Conservation (phyloP, 2,329 filamentous ascomycete genomes). For the Rutstroemia sp. region DNA sequence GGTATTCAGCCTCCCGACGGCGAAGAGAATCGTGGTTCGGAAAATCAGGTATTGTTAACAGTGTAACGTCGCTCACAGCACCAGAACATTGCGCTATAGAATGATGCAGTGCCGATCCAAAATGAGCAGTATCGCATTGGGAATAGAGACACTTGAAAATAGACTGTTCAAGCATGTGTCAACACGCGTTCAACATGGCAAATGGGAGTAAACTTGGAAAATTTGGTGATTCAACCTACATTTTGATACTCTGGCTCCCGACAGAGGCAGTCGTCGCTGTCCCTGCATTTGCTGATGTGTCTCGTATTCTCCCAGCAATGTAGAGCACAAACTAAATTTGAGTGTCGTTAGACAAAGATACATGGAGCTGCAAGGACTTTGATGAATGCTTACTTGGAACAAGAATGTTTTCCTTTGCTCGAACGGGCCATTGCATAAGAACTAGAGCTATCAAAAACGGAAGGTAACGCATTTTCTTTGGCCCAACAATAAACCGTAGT, state of each 20-base stretch:
- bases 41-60: constrained; percentile 18
- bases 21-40: constrained; percentile 26
- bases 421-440: constrained; percentile 10
- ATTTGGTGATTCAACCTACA: constrained; percentile 15
- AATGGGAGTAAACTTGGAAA: background rate
- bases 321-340: constrained; percentile 24
- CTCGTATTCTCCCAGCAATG: constrained; percentile 33
- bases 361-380: background rate
- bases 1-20: constrained; percentile 25
- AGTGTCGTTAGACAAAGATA: background rate
- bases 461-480: constrained; percentile 10
- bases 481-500: background rate
- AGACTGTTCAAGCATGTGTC: constrained; percentile 17
- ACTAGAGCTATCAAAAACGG: constrained; percentile 10
- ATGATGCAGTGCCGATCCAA: constrained; percentile 29
- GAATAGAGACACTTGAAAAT: constrained; percentile 32
- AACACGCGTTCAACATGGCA: background rate
- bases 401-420: constrained; percentile 10
- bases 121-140: constrained; percentile 30
- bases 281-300: constrained; percentile 28
- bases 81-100: constrained; percentile 27
- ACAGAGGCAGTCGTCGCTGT: constrained; percentile 27
- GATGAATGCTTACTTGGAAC: constrained; percentile 13
- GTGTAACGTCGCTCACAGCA: constrained; percentile 14
- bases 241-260: constrained; percentile 28